These are phyloP conservation scores for Anisodus acutangulus DNA, from an alignment of 257 asterid species.

Conservation along the genomic window DNA sequence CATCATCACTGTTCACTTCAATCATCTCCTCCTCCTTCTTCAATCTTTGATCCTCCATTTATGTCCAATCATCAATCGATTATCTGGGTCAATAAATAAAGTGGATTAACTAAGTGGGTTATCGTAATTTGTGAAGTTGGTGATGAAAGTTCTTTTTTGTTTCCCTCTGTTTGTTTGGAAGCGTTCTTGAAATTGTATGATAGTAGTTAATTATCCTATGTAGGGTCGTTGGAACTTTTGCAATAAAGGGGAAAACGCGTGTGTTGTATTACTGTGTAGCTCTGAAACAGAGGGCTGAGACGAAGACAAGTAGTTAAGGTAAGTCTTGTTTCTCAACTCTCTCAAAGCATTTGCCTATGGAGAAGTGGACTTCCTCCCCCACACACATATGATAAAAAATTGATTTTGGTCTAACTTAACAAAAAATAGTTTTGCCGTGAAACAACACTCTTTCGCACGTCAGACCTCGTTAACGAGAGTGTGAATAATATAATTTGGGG, in stretches of 20 bases:
- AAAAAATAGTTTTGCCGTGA: too few relatives aligned
- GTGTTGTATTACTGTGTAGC: neutral
- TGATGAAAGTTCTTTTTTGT: neutral
- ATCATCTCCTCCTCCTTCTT: neutral
- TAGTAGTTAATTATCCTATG: neutral
- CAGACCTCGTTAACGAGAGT: too few relatives aligned
- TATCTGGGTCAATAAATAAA: neutral
- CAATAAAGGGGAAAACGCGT: neutral
- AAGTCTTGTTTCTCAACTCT: neutral
- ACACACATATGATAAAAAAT: too few relatives aligned
- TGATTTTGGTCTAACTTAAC: too few relatives aligned
- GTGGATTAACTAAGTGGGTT: neutral
- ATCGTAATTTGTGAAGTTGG: neutral
- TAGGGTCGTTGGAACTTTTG: slow-evolving; percentile 21
- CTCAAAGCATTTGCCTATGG: neutral
- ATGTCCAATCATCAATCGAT: neutral
- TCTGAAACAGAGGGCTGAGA: neutral
- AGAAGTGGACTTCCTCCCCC: too few relatives aligned
- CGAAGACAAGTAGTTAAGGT: neutral
- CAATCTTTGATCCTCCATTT: slow-evolving; percentile 10
- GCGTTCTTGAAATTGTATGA: neutral
- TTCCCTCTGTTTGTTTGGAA: neutral
- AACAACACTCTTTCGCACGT: too few relatives aligned
- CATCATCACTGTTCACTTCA: slow-evolving; percentile 53
- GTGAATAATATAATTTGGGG: too few relatives aligned